Conservation (phyloP, 495 filamentous ascomycete genomes). For the Rhizodiscina lignyota region DNA sequence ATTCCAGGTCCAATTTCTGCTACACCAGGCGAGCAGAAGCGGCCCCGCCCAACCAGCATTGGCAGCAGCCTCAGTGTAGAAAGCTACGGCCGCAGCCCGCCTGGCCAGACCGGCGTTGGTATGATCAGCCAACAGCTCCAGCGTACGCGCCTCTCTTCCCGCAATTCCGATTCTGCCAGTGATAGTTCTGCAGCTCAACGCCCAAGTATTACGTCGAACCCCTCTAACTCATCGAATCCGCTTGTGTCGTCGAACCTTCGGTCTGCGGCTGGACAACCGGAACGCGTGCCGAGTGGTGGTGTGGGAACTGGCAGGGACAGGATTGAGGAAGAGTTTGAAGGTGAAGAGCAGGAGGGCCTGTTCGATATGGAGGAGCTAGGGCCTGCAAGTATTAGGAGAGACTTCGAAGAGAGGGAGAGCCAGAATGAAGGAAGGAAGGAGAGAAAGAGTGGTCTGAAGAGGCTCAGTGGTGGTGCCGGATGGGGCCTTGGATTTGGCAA, state of each 20-base stretch:
- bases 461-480: neutral
- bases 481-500: neutral
- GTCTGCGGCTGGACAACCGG: neutral
- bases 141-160: constrained; percentile 21
- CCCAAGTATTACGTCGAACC: neutral
- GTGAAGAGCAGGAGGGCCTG: constrained; percentile 22
- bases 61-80: neutral
- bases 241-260: neutral
- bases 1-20: too few relatives aligned
- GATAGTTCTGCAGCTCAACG: constrained; percentile 1
- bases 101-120: constrained; percentile 11
- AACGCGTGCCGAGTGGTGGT: neutral
- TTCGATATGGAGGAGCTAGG: constrained; percentile 19
- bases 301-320: neutral
- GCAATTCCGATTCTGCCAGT: constrained; percentile 9
- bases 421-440: neutral
- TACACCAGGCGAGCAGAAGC: too few relatives aligned
- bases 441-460: neutral
- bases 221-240: neutral
- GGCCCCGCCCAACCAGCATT: neutral
- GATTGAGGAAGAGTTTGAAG: neutral
- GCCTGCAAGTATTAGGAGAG: neutral
- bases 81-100: constrained; percentile 1
- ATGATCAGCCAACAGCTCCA: constrained; percentile 30
- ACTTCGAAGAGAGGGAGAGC: neutral